These are phyloP conservation scores for Colletotrichum sp. DNA, from an alignment of 2,329 filamentous ascomycete genomes.

Conservation along the genomic window DNA sequence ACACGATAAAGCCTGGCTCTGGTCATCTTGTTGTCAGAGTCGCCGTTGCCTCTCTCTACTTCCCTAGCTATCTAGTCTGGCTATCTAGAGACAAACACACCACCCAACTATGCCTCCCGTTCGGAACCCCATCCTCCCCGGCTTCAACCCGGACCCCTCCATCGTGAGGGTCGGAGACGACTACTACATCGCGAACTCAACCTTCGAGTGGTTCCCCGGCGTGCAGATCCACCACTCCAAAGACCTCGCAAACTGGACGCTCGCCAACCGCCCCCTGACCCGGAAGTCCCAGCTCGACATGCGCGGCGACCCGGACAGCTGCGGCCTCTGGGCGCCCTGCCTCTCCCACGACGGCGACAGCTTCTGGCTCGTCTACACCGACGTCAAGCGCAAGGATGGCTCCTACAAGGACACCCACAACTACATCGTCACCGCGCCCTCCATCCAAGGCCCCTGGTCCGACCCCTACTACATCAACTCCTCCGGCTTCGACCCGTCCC, in stretches of 20 bases:
- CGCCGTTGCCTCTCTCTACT: neutral
- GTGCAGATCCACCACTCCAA: slow-evolving; percentile 59
- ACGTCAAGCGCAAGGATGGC: slow-evolving; percentile 70
- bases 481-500: slow-evolving; percentile 65
- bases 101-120: slow-evolving; percentile 47
- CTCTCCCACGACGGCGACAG: slow-evolving; percentile 62
- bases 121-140: slow-evolving; percentile 59
- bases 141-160: slow-evolving; percentile 61
- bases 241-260: slow-evolving; percentile 57
- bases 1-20: neutral
- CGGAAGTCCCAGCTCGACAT: slow-evolving; percentile 58
- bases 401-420: slow-evolving; percentile 69
- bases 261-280: slow-evolving; percentile 49
- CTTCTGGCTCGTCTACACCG: slow-evolving; percentile 69
- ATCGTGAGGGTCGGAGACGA: slow-evolving; percentile 55
- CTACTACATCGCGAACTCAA: slow-evolving; percentile 61
- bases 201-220: slow-evolving; percentile 60
- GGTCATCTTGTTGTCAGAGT: accelerated
- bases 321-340: slow-evolving; percentile 69
- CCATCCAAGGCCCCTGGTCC: slow-evolving; percentile 65
- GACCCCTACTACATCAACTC: slow-evolving; percentile 64
- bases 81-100: too few relatives aligned
- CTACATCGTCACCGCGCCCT: slow-evolving; percentile 60
- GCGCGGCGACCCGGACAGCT: slow-evolving; percentile 63
- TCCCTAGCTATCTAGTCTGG: too few relatives aligned